Base-by-base conservation (phyloP, 192 early-diverging fungal species). In the Geranomyces michiganensis region DNA sequence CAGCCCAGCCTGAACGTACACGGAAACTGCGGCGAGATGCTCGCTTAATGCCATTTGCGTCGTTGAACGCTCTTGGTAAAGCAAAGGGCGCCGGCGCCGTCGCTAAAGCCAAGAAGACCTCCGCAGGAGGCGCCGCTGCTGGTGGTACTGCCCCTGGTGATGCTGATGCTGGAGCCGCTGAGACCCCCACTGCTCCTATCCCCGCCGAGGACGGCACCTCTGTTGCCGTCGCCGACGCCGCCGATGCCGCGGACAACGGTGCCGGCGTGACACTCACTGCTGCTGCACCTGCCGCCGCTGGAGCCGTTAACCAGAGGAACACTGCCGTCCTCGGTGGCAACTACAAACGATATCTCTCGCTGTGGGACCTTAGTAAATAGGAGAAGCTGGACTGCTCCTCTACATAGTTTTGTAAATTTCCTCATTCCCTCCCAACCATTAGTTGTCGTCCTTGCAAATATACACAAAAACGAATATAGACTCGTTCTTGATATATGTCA, bases 81-180 rank as follows among this genome's bases (percentile, higher is more conserved):
- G 27, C 47, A 13, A n/a, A 13, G 13, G 22, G 53, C 21, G 27
- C 53, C 27, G 22, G 53, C 21, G 27, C 53, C 27, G 53, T 14
- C 53, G 22, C 53, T 55, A 29, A 21, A 26, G 53, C 53, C 27
- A 29, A 29, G 21, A 36, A 36, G 32, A 30, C 61, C 29, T 5
- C 21, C 29, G 61, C 61, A 8, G 30, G 29, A 41, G 61, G 32
- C 19, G 36, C n/a, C 21, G 61, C 27, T 62, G 61, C 61, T 36
- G 61, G 61, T 62, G 21, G 29, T 7, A 24, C 61, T 24, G 29
- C n/a, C 27, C 4, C 27, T 62, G 30, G 10, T 19, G 32, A 5
- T 41, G 61, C 27, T 62, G 30, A 30, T 19, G 32, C 61, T 41
- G 61, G 30, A 33, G 61, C 30, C 29, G 30, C 19, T 7, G 21